These are phyloP conservation scores for Fusarium chuoi DNA, from an alignment of 2,329 filamentous ascomycete species.

Conservation along the genomic window DNA sequence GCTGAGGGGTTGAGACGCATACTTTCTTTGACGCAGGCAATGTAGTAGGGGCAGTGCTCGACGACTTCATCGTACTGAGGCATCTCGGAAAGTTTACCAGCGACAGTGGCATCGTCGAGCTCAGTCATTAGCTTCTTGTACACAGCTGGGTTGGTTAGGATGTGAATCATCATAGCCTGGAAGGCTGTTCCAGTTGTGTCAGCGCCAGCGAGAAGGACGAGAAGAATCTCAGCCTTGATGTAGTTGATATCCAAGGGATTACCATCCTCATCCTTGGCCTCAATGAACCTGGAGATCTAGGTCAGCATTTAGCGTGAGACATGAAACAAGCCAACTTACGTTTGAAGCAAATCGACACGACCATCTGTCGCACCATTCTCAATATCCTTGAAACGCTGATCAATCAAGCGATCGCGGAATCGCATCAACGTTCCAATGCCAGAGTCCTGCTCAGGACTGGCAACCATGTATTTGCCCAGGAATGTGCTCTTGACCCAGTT, in stretches of 20 bases:
- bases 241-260: slow-evolving; percentile 32
- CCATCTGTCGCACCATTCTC: slow-evolving; percentile 55
- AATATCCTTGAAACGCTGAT: slow-evolving; percentile 59
- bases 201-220: slow-evolving; percentile 49
- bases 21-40: slow-evolving; percentile 64
- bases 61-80: slow-evolving; percentile 42
- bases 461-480: slow-evolving; percentile 36
- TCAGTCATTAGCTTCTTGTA: slow-evolving; percentile 42
- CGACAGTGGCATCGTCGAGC: slow-evolving; percentile 27
- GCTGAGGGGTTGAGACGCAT: slow-evolving; percentile 61
- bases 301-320: neutral
- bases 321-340: slow-evolving; percentile 35
- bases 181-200: slow-evolving; percentile 62
- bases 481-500: slow-evolving; percentile 33
- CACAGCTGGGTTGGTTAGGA: slow-evolving; percentile 23
- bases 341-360: slow-evolving; percentile 62
- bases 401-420: slow-evolving; percentile 65
- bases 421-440: slow-evolving; percentile 67
- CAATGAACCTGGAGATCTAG: slow-evolving; percentile 3
- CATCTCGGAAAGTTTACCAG: slow-evolving; percentile 52
- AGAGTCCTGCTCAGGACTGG: slow-evolving; percentile 59
- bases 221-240: slow-evolving; percentile 36
- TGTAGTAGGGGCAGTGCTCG: slow-evolving; percentile 56
- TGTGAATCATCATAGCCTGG: slow-evolving; percentile 51
- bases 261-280: slow-evolving; percentile 17